Conservation (phyloP, 441 rosid genomes). For the Jatropha multifida region DNA sequence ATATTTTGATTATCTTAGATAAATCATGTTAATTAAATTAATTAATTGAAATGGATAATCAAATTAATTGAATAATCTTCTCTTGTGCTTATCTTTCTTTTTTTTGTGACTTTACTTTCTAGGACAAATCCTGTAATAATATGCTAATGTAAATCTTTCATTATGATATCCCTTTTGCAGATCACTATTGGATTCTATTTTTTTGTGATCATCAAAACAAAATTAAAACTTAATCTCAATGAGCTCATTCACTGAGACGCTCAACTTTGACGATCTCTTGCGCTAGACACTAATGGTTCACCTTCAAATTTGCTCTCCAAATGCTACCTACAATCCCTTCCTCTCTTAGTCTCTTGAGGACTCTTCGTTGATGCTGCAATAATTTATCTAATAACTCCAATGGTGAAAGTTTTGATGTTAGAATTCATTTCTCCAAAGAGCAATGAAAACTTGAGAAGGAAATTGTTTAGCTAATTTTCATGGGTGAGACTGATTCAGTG, state of each 20-base stretch:
- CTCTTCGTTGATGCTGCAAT: slow-evolving; percentile 54
- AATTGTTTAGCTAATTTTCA: slow-evolving; percentile 58
- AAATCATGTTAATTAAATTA: no score
- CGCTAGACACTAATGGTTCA: slow-evolving; percentile 77
- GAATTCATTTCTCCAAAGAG: slow-evolving; percentile 1
- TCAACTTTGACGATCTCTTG: slow-evolving; percentile 63
- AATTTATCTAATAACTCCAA: slow-evolving; percentile 40
- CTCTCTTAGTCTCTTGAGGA: slow-evolving; percentile 75
- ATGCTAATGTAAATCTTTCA: no score
- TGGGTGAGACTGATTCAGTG: slow-evolving; percentile 60
- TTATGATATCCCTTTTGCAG: not conserved
- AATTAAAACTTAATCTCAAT: slow-evolving; percentile 29
- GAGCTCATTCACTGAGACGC: slow-evolving; percentile 61
- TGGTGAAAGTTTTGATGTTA: slow-evolving; percentile 29
- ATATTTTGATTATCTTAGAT: no score
- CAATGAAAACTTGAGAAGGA: slow-evolving; percentile 81
- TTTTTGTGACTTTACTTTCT: not conserved
- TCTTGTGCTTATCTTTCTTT: not conserved
- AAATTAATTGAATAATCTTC: not conserved
- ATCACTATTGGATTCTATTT: not conserved
- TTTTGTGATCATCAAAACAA: not conserved
- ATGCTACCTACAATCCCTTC: slow-evolving; percentile 20
- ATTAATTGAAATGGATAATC: no score
- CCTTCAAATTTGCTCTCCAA: slow-evolving; percentile 66
- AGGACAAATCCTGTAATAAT: no score